A percentile compares a stretch with the other conserved stretches of the same genome.
These are phyloP conservation scores for Pseudogymnoascus sp. DNA, from an alignment of 2,329 filamentous ascomycete species.

Conservation along the genomic window DNA sequence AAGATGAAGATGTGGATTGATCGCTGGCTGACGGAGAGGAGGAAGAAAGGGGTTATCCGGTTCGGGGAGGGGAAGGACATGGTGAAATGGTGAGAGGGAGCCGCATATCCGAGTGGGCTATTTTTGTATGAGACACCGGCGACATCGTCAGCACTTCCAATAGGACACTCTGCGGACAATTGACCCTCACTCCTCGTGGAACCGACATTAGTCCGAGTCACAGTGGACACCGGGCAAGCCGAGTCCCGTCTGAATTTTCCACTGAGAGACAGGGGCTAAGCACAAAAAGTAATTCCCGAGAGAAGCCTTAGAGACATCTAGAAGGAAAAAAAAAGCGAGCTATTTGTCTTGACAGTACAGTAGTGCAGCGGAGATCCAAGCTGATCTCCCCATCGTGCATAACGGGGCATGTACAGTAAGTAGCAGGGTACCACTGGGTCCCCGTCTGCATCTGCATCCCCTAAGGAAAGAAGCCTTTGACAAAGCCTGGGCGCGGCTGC, in stretches of 20 bases:
- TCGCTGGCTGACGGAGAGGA: constrained; percentile 52
- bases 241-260: not conserved
- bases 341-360: constrained; percentile 7
- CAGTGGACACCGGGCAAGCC: not conserved
- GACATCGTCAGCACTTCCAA: not conserved
- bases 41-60: constrained; percentile 45
- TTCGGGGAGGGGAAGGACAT: constrained; percentile 24
- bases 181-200: not conserved
- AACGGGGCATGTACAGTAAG: no score
- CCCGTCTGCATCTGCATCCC: no score
- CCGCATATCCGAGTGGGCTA: not conserved
- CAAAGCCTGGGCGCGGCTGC: no score
- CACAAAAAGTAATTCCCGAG: not conserved
- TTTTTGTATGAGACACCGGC: not conserved
- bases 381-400: no score
- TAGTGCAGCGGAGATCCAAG: not conserved
- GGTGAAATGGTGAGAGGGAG: constrained; percentile 22
- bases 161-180: not conserved
- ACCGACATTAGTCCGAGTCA: not conserved
- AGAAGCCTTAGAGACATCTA: not conserved
- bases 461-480: no score
- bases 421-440: no score
- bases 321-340: not conserved
- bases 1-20: constrained; percentile 61
- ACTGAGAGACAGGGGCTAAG: not conserved